Base-by-base conservation (phyloP, 108 stramenopile species). In the Pseudonitzschia pungens region DNA sequence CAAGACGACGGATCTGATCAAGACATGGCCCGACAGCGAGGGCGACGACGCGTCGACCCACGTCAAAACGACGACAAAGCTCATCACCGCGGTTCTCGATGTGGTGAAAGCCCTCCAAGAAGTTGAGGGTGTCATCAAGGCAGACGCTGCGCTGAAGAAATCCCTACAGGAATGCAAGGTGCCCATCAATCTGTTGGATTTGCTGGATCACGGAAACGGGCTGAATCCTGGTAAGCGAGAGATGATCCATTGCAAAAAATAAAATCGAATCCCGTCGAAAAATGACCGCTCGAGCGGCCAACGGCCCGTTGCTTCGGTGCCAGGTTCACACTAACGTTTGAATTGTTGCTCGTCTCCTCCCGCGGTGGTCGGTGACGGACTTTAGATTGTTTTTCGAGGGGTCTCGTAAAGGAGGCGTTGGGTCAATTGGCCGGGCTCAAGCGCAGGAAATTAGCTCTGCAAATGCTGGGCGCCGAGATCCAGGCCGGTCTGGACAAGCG, bases 141-240 rank as follows among this genome's bases (percentile, higher is more conserved):
- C 77, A 28, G 83, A 85, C 55, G 77, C 77, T 9, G 70, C 58
- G 27, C 72, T 90, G 32, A 75, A 83, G 33, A 81, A 72, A 60
- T 56, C 79, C 14, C 70, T 93, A 31, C 79, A 88, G 32, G 74
- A 82, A 40, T 91, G 87, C 80, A 84, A 82, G 10, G 77, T 94
- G 12, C 89, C 92, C 0, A 72, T 91, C 48, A 90, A 94, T 83
- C 70, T 94, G 42, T 72, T 94, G 73, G 92, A 91, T 68, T 78
- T 94, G 71, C 66, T 94, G 43, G 92, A 94, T 72, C 78, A 85
- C 58, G 83, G 82, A 22, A 60, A 73, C 55, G 88, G 89, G 12
- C 62, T 90, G 52, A 89, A 94, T 79, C 92, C 92, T 12, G 75
- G 75, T 76, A 76, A 28, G 75, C 55, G n/a, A 53, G 0, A 29